phyloP scores from a whole-genome alignment of 2,329 filamentous ascomycete genomes.

The Paracorniculantispora psalliotae region DNA sequence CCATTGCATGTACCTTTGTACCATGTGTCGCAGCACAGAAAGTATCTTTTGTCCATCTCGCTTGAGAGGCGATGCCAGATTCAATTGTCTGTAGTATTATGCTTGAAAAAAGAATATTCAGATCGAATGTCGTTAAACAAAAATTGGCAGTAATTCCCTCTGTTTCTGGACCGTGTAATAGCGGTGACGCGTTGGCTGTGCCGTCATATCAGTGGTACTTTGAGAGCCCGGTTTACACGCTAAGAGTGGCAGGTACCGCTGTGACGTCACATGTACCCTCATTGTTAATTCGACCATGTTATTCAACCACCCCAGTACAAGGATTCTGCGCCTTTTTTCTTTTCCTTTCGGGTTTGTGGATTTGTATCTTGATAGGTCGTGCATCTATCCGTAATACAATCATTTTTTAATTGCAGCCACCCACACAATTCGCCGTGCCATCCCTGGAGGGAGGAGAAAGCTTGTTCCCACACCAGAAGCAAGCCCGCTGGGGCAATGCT shows the following conservation, averaged over 20 bases:
- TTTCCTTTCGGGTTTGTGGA: neutral
- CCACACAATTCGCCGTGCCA: neutral
- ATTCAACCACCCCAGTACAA: neutral
- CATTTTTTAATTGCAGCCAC: neutral
- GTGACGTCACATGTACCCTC: slow-evolving; percentile 4
- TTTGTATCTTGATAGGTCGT: neutral
- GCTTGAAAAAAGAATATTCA: too few relatives aligned
- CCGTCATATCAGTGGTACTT: neutral
- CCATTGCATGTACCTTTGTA: neutral
- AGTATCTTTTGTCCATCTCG: too few relatives aligned
- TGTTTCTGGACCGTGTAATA: too few relatives aligned
- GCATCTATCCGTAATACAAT: too few relatives aligned
- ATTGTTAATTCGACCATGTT: neutral
- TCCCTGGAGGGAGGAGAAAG: neutral
- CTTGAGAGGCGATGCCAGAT: too few relatives aligned
- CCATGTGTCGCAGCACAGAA: too few relatives aligned
- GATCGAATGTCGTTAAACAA: too few relatives aligned
- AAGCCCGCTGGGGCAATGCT: neutral
- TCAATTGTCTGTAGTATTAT: too few relatives aligned
- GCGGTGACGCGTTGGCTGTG: neutral
- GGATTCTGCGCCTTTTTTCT: neutral
- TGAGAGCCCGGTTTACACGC: neutral
- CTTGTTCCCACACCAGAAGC: neutral
- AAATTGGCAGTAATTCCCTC: too few relatives aligned
- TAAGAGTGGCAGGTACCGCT: neutral